Conservation (phyloP, 1,139 yeast genomes). For the Geotrichum histeridarum region DNA sequence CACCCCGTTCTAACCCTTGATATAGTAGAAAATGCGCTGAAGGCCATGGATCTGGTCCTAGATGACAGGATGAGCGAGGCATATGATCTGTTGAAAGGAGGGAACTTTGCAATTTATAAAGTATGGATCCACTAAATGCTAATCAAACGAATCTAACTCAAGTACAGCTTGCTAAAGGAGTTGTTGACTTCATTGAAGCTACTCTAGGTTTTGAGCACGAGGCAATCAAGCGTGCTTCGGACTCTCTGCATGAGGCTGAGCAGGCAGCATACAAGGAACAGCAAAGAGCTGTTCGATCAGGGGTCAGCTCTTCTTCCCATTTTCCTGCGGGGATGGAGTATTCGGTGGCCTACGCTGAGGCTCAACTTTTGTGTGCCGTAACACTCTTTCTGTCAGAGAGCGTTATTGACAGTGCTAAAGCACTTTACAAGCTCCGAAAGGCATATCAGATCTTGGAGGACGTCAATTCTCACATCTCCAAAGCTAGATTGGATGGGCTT, state of each 20-base stretch:
- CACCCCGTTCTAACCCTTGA: neutral
- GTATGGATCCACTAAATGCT: neutral
- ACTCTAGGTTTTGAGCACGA: slow-evolving; percentile 89
- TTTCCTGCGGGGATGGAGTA: slow-evolving; percentile 94
- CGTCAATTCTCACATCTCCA: slow-evolving; percentile 46
- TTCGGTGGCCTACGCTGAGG: slow-evolving; percentile 84
- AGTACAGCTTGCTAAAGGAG: slow-evolving; percentile 64
- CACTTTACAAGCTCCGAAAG: slow-evolving; percentile 73
- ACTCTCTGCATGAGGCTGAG: slow-evolving; percentile 69
- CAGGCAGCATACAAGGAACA: slow-evolving; percentile 60
- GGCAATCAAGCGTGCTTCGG: slow-evolving; percentile 72
- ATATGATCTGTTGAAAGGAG: slow-evolving; percentile 47
- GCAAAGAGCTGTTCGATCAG: slow-evolving; percentile 51
- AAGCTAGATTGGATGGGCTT: neutral
- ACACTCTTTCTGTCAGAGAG: slow-evolving; percentile 61
- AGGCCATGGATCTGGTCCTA: slow-evolving; percentile 85
- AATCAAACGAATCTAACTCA: neutral
- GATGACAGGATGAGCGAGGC: slow-evolving; percentile 82
- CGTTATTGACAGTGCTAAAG: slow-evolving; percentile 78
- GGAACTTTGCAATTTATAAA: slow-evolving; percentile 37
- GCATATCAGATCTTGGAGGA: slow-evolving; percentile 86
- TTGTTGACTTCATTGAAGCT: slow-evolving; percentile 84
- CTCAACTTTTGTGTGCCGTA: slow-evolving; percentile 78
- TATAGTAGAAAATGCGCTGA: slow-evolving; percentile 62
- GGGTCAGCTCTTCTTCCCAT: slow-evolving; percentile 58